phyloP scores from a whole-genome alignment of 2,329 filamentous ascomycete species.

The Aureobasidium sp. region DNA sequence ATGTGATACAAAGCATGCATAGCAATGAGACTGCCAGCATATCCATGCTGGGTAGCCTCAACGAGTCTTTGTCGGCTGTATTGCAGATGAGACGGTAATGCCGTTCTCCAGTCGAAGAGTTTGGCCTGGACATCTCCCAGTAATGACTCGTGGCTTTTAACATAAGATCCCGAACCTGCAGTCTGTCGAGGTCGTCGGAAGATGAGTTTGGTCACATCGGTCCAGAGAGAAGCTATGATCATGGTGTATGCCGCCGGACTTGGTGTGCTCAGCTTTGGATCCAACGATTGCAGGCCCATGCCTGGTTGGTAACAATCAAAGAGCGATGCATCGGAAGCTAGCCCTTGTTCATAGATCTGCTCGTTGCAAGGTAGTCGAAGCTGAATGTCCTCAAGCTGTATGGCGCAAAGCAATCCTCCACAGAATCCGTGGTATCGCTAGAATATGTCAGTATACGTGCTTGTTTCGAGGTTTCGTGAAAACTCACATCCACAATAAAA shows the following conservation, averaged over 20 bases:
- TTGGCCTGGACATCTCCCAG: constrained; percentile 45
- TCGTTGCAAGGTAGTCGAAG: constrained; percentile 57
- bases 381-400: constrained; percentile 58
- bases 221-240: constrained; percentile 50
- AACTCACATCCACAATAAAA: constrained; percentile 57
- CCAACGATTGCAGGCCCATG: not conserved
- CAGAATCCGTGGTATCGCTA: constrained; percentile 38
- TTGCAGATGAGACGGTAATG: constrained; percentile 47
- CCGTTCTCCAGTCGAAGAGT: constrained; percentile 50
- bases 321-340: constrained; percentile 49
- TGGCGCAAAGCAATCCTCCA: constrained; percentile 42
- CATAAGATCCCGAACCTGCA: constrained; percentile 33
- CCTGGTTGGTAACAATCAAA: constrained; percentile 38
- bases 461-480: constrained; percentile 10
- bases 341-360: constrained; percentile 53
- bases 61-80: constrained; percentile 52
- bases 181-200: constrained; percentile 43
- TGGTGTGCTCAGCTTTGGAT: not conserved
- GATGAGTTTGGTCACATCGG: constrained; percentile 53
- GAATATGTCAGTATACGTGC: constrained; percentile 5
- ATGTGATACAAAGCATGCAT: constrained; percentile 62
- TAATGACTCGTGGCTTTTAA: constrained; percentile 41
- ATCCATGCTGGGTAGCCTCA: constrained; percentile 44
- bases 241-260: constrained; percentile 13
- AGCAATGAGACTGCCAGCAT: constrained; percentile 51